phyloP scores from a whole-genome alignment of 2,329 filamentous ascomycete genomes.

The Trichoderma sp. region DNA sequence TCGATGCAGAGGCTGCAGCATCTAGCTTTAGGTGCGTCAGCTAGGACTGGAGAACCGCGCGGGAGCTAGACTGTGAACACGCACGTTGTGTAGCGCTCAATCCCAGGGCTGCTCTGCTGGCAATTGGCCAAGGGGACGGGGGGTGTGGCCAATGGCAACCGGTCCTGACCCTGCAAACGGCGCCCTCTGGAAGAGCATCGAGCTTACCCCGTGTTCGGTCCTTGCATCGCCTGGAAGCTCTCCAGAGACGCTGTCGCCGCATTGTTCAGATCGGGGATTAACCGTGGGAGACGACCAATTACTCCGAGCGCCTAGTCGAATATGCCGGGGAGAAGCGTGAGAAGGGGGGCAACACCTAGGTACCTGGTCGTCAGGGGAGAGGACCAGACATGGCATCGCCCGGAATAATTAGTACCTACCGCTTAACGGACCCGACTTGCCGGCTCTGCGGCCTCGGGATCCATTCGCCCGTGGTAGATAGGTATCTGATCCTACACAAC shows the following conservation, averaged over 20 bases:
- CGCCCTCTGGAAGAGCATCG: neutral
- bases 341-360: neutral
- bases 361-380: neutral
- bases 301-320: constrained; percentile 10
- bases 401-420: neutral
- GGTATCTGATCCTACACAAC: neutral
- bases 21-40: constrained; percentile 14
- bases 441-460: neutral
- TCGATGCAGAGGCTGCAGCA: constrained; percentile 9
- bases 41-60: constrained; percentile 22
- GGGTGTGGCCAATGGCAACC: constrained; percentile 20
- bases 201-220: constrained; percentile 9
- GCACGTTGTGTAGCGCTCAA: constrained; percentile 8
- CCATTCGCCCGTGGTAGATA: neutral
- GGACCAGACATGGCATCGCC: neutral
- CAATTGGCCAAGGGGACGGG: constrained; percentile 10
- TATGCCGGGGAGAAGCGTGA: neutral
- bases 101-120: constrained; percentile 7
- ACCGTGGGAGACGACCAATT: constrained; percentile 1
- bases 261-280: constrained; percentile 12
- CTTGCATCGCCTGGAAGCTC: constrained; percentile 15
- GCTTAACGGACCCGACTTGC: neutral
- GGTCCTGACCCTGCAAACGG: constrained; percentile 9
- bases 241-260: neutral
- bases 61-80: constrained; percentile 20